These are phyloP conservation scores for Pyrenopolyporus hunteri DNA, from an alignment of 495 filamentous ascomycete species.

Conservation along the genomic window DNA sequence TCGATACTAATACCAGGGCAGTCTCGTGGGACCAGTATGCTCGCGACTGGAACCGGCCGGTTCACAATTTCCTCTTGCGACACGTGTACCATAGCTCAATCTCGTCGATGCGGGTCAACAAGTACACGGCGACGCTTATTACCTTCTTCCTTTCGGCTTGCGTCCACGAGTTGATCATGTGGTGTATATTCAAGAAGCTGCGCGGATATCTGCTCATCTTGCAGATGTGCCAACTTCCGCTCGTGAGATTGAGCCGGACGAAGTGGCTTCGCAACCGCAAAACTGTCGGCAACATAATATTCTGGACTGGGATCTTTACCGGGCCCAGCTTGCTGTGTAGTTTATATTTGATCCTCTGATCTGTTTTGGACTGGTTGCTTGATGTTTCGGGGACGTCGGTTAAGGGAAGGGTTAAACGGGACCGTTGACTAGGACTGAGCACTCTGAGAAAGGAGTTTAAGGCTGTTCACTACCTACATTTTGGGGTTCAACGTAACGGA, in stretches of 20 bases:
- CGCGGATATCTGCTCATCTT: constrained; percentile 72
- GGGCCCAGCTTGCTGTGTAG: constrained; percentile 75
- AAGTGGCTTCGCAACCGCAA: constrained; percentile 63
- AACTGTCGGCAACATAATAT: constrained; percentile 72
- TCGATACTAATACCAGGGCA: constrained; percentile 8
- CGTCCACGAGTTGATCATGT: constrained; percentile 78
- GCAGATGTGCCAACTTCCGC: constrained; percentile 73
- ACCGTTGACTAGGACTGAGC: not conserved
- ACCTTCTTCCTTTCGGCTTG: constrained; percentile 74
- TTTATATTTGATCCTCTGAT: constrained; percentile 70
- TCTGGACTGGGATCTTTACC: constrained; percentile 75
- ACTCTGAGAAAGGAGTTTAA: not conserved
- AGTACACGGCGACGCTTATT: constrained; percentile 71
- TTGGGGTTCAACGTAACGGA: too few relatives aligned
- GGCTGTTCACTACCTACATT: too few relatives aligned
- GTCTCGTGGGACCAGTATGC: constrained; percentile 72
- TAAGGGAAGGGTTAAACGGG: not conserved
- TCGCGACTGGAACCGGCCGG: constrained; percentile 75
- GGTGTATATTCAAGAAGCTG: constrained; percentile 77
- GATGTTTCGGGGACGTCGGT: constrained; percentile 6
- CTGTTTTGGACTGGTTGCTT: not conserved
- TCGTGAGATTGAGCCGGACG: constrained; percentile 68
- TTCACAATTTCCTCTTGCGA: constrained; percentile 73
- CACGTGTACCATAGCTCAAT: constrained; percentile 80
- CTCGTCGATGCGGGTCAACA: constrained; percentile 69